phyloP scores from a whole-genome alignment of 2,329 filamentous ascomycete genomes.

The Pyricularia pennisetigena region DNA sequence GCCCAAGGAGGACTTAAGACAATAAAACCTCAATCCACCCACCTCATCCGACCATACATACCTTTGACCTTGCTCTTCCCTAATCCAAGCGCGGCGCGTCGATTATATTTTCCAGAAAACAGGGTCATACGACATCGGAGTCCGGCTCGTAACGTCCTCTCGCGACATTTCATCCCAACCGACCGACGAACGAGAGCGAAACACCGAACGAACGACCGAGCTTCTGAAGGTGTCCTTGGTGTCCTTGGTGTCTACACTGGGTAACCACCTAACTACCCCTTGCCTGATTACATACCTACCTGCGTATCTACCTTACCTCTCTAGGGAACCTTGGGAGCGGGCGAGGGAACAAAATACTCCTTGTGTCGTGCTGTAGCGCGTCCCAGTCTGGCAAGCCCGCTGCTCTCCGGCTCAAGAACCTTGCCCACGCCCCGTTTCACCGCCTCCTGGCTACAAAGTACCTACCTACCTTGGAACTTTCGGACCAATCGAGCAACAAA shows the following conservation, averaged over 20 bases:
- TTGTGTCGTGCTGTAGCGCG: background rate
- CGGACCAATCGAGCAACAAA: background rate
- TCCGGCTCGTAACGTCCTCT: constrained; percentile 10
- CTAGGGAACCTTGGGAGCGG: too few species aligned
- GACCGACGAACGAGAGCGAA: background rate
- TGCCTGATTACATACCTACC: too few species aligned
- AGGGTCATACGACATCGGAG: background rate
- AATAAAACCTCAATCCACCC: background rate
- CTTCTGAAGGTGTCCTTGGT: background rate
- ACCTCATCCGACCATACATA: background rate
- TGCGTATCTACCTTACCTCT: background rate
- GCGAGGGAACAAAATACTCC: background rate
- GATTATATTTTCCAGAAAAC: background rate
- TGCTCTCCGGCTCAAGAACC: background rate
- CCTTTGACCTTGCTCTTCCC: background rate
- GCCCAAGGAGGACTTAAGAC: background rate
- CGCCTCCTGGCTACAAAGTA: background rate
- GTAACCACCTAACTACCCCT: background rate
- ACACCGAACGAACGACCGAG: background rate
- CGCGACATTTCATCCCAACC: constrained; percentile 7
- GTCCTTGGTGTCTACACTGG: background rate
- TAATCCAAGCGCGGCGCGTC: background rate
- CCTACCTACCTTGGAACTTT: background rate
- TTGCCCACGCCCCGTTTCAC: background rate
- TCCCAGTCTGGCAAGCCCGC: background rate